Base-by-base conservation (phyloP, 2,329 filamentous ascomycete genomes). In the Dryadomyces quercus-mongolicae region DNA sequence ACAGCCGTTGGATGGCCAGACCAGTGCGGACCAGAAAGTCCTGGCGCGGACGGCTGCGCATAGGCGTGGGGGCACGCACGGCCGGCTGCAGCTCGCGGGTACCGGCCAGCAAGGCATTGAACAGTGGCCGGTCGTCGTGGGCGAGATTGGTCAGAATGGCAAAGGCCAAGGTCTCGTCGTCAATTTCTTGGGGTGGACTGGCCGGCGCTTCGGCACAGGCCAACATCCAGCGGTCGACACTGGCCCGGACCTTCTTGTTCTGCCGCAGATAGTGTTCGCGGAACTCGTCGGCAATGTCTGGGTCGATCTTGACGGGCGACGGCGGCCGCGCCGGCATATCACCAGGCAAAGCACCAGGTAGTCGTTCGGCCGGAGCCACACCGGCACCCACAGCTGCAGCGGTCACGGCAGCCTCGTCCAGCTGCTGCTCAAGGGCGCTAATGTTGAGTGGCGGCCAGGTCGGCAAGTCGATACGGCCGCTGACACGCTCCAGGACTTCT, bases 261-360 rank as follows among this genome's bases (percentile, higher is more conserved):
- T 96, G 91, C 43, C 87, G 84, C 51, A 95, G 81, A 66, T 95
- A 97, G 65, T 96, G 90, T 53, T 93, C 90, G 48, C 89, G 81
- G 64, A 92, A 95, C 66, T 96, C 89, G 59, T 95, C 90, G 0
- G 90, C 90, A 12, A 97, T 88, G 66, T 97, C 92, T 7, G 93
- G 88, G 62, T 97, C 92, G 56, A 97, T 81, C 67, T 94, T 81
- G 51, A 84, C 71, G 8, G 81, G 81, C 0, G 81, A 84, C 5
- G 73, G 71, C 10, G 81, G 81, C 43, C 81, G 72, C 4, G 70
- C 70, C 10, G 77, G 77, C 36, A 74, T 81, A 51, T 84, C 71
- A 7, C 81, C 81, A 0, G 81, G 84, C 6, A 73, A 71, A 10
- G 81, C 80, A 42, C 81, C 72, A 3, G 77, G 77, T 34, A 74